These are phyloP conservation scores for Physaria fendleri DNA, from an alignment of 345 rosid genomes.

Conservation along the genomic window DNA sequence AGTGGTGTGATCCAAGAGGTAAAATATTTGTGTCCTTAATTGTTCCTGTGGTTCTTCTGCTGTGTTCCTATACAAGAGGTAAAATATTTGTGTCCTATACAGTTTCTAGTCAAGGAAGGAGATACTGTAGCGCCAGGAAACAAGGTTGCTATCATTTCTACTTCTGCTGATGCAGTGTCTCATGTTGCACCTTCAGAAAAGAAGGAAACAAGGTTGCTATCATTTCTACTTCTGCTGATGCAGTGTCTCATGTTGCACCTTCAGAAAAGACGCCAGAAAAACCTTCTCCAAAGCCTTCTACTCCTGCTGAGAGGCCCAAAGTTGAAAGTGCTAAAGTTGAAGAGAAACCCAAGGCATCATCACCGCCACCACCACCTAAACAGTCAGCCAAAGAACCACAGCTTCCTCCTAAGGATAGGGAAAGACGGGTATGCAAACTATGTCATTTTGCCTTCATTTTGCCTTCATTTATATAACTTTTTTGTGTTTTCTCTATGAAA, in stretches of 20 bases:
- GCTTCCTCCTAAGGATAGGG: constrained; percentile 97
- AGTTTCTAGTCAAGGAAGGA: constrained; percentile 91
- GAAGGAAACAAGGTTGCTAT: constrained; percentile 48
- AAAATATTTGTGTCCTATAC: constrained; percentile 1
- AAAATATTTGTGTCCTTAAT: constrained; percentile 8
- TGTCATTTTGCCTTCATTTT: not conserved
- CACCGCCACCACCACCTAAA: constrained; percentile 58
- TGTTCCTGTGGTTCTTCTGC: not conserved
- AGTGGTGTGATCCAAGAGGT: constrained; percentile 81
- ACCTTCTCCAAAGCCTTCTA: too few species aligned
- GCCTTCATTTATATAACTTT: not conserved
- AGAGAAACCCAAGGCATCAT: constrained; percentile 48
- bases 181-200: constrained; percentile 81
- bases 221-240: constrained; percentile 55
- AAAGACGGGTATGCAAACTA: constrained; percentile 69
- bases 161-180: constrained; percentile 67
- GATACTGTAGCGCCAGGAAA: constrained; percentile 93
- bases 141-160: constrained; percentile 80
- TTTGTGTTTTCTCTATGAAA: not conserved
- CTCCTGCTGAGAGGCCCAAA: constrained; percentile 48
- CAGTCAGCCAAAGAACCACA: constrained; percentile 77
- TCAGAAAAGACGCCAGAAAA: constrained; percentile 67
- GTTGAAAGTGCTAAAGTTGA: constrained; percentile 37
- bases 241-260: constrained; percentile 69
- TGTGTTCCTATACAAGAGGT: not conserved